Percentiles rank a stretch among this genome's conserved stretches.
Evolutionary conservation across 164 flowering plant genomes (phyloP).

Genomic region (Magnolia kwangsiensis): DNA sequence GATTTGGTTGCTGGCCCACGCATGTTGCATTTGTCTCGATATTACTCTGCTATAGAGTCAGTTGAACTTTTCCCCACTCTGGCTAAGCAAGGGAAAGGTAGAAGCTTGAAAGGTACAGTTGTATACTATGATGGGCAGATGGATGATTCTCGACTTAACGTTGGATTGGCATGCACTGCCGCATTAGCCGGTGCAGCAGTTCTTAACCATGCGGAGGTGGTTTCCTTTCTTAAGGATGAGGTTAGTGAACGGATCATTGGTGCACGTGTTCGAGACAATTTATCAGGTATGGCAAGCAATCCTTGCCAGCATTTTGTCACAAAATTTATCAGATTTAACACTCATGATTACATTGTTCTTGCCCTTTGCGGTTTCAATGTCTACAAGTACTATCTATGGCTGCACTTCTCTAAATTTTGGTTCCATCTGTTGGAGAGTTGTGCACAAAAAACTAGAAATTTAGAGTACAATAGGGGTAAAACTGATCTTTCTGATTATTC

Average conservation of each 20-base stretch:
- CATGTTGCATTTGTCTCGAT: slow-evolving; percentile 84
- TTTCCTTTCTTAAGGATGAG: slow-evolving; percentile 77
- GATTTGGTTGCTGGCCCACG: slow-evolving; percentile 87
- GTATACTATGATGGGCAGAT: slow-evolving; percentile 99
- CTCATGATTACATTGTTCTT: background rate
- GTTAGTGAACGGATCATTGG: slow-evolving; percentile 60
- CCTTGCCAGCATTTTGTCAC: background rate
- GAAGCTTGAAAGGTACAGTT: slow-evolving; percentile 82
- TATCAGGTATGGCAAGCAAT: slow-evolving; percentile 53
- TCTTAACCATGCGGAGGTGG: slow-evolving; percentile 93
- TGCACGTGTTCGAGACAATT: slow-evolving; percentile 71
- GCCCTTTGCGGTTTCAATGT: no score
- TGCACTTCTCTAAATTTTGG: no score
- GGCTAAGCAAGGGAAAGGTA: slow-evolving; percentile 62
- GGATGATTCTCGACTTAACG: slow-evolving; percentile 95
- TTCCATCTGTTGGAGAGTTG: no score
- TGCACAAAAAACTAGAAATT: no score
- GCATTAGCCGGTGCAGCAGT: slow-evolving; percentile 97
- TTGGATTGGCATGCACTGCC: slow-evolving; percentile 90
- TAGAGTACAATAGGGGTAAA: no score
- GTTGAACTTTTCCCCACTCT: slow-evolving; percentile 94
- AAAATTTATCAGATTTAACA: background rate
- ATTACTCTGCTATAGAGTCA: slow-evolving; percentile 87
- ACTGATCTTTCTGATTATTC: no score
- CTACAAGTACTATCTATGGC: no score